Evolutionary conservation across 2,329 filamentous ascomycete genomes (phyloP).

Genomic region (Sphaerulina musiva): DNA sequence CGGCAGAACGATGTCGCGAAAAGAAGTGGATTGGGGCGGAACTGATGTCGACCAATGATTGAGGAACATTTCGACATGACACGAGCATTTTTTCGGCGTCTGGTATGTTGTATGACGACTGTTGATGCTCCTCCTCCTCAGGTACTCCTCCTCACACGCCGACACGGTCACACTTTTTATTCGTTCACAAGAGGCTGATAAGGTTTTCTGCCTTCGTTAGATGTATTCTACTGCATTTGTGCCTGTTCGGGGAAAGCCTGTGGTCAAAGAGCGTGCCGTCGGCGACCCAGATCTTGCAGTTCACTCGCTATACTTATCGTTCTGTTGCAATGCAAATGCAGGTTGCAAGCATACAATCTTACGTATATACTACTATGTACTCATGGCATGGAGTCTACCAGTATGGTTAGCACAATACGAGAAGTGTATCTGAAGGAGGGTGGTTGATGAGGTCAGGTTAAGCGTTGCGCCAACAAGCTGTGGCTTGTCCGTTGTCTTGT

Average conservation of each 20-base stretch:
- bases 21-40: background rate
- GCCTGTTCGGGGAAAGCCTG: background rate
- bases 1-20: background rate
- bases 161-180: background rate
- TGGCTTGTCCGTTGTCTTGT: background rate
- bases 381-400: background rate
- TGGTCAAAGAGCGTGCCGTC: background rate
- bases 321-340: background rate
- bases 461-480: background rate
- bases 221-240: background rate
- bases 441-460: background rate
- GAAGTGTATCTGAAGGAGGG: no score
- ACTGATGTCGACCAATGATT: background rate
- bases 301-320: no score
- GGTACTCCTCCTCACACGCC: background rate
- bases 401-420: background rate
- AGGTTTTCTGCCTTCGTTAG: background rate
- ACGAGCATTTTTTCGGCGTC: background rate
- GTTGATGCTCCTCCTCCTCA: no score
- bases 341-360: background rate
- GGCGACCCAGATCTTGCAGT: background rate
- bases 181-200: background rate
- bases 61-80: background rate
- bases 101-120: background rate
- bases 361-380: no score